Conservation (phyloP, 768 basidiomycete species). For the Coprinopsis sp. region DNA sequence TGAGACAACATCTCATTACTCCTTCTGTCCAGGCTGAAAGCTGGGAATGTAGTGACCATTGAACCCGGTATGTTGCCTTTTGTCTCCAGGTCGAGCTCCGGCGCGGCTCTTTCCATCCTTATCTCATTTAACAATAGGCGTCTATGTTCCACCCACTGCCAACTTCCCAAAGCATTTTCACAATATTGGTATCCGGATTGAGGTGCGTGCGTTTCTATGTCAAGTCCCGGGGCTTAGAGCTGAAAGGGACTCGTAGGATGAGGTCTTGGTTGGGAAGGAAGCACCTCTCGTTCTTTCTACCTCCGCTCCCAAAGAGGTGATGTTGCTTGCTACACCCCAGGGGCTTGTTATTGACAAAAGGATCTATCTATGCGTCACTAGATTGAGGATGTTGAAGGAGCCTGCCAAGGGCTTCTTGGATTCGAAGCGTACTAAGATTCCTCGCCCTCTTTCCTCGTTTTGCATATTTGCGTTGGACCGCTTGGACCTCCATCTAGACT, state of each 20-base stretch:
- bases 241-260: slow-evolving; percentile 45
- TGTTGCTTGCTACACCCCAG: slow-evolving; percentile 8
- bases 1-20: neutral
- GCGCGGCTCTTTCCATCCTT: slow-evolving; percentile 1
- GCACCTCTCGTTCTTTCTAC: slow-evolving; percentile 62
- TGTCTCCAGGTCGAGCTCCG: neutral
- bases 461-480: too few relatives aligned
- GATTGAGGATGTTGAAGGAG: slow-evolving; percentile 76
- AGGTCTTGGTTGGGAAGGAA: slow-evolving; percentile 63
- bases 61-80: slow-evolving; percentile 62
- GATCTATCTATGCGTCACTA: slow-evolving; percentile 20
- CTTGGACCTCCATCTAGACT: too few relatives aligned
- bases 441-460: too few relatives aligned
- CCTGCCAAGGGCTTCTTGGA: slow-evolving; percentile 69
- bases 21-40: slow-evolving; percentile 48
- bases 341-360: slow-evolving; percentile 1
- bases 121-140: slow-evolving; percentile 43
- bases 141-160: slow-evolving; percentile 81
- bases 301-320: slow-evolving; percentile 78
- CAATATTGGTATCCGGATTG: slow-evolving; percentile 88
- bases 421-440: slow-evolving; percentile 50
- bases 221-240: neutral
- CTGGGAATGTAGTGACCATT: slow-evolving; percentile 89
- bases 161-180: slow-evolving; percentile 87
- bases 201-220: slow-evolving; percentile 43